phyloP scores from a whole-genome alignment of 1,139 yeast species.

The Groenewaldozyma sp. region DNA sequence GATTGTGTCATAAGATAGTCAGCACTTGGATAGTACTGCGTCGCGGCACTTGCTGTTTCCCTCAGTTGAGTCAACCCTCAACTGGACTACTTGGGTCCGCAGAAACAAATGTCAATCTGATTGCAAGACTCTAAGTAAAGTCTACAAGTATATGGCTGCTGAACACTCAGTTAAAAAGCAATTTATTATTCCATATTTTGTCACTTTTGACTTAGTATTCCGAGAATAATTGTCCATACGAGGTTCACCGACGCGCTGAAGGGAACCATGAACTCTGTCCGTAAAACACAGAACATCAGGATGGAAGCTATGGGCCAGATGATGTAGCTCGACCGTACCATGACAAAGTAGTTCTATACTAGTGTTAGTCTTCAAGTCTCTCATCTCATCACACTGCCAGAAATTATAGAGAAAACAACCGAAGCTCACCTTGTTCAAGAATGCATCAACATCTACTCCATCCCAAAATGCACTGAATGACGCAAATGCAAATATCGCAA shows the following conservation, averaged over 20 bases:
- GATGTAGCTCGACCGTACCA: conserved; percentile 25
- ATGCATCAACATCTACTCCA: conserved; percentile 27
- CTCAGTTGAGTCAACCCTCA: too few species aligned
- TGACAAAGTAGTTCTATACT: conserved; percentile 17
- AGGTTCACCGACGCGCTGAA: conserved; percentile 28
- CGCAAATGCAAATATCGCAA: conserved; percentile 26
- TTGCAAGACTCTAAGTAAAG: too few species aligned
- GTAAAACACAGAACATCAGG: conserved; percentile 26
- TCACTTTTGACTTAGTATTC: conserved; percentile 14
- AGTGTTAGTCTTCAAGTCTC: background rate
- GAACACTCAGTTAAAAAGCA: too few species aligned
- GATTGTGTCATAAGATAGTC: too few species aligned
- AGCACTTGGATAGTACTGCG: too few species aligned
- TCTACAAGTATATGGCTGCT: too few species aligned
- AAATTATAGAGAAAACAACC: too few species aligned
- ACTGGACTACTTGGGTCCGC: too few species aligned
- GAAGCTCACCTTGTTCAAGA: conserved; percentile 20
- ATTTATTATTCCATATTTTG: too few species aligned
- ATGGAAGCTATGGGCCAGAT: conserved; percentile 32
- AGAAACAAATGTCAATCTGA: too few species aligned
- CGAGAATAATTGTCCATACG: conserved; percentile 30
- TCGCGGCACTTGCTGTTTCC: too few species aligned
- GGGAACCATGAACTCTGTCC: conserved; percentile 26
- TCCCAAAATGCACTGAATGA: conserved; percentile 31
- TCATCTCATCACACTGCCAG: background rate